Conservation (phyloP, 371 early-diverging fungal species). For the Mortierella sp. region DNA sequence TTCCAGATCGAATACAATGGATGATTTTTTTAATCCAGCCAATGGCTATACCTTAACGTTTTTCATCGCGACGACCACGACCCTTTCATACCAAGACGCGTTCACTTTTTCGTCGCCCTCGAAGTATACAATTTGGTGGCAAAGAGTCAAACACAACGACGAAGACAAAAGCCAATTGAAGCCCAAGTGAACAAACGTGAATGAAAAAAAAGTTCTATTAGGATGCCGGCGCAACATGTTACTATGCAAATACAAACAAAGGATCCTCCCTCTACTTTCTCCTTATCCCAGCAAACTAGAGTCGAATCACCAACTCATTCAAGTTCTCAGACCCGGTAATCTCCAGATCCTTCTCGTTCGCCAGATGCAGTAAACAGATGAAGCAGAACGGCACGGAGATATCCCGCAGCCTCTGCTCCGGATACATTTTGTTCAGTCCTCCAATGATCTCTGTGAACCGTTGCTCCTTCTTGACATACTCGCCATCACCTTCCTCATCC, state of each 20-base stretch:
- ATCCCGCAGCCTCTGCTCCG: slow-evolving; percentile 84
- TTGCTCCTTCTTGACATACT: slow-evolving; percentile 66
- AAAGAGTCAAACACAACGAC: no score
- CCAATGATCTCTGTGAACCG: slow-evolving; percentile 81
- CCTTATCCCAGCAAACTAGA: slow-evolving; percentile 4
- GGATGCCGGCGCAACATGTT: neutral
- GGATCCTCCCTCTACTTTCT: no score
- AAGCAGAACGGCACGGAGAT: slow-evolving; percentile 97
- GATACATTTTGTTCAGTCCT: slow-evolving; percentile 78
- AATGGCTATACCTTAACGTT: no score
- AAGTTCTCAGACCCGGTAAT: slow-evolving; percentile 50
- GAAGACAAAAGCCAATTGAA: no score
- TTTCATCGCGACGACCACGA: no score
- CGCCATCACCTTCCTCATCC: slow-evolving; percentile 40
- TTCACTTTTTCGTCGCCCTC: no score
- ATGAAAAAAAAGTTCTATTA: neutral
- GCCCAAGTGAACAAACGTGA: no score
- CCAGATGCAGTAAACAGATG: slow-evolving; percentile 95
- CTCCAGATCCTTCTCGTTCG: slow-evolving; percentile 90
- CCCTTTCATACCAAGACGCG: no score
- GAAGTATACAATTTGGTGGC: no score
- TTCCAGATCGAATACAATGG: no score
- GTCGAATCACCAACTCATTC: slow-evolving; percentile 40
- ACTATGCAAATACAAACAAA: neutral
- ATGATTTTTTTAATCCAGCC: no score